Percentiles rank a stretch among this genome's conserved stretches.
Evolutionary conservation across 306 rosid genomes (phyloP).

Genomic region (Trifolium repens): DNA sequence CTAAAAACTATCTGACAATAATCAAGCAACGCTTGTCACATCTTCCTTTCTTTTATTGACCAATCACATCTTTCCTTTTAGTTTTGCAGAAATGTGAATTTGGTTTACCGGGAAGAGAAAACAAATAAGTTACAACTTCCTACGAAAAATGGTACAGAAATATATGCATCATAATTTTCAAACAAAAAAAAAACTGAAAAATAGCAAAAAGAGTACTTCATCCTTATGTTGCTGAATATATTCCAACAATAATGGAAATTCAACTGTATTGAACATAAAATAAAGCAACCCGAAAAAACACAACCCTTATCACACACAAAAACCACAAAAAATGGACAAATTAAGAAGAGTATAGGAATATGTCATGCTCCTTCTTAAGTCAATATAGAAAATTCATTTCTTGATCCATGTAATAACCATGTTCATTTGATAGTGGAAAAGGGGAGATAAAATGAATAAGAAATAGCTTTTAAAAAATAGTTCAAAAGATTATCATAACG

Average conservation of each 20-base stretch:
- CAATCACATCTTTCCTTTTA: background rate
- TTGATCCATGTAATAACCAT: slow-evolving; percentile 19
- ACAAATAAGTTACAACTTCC: background rate
- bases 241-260: slow-evolving; percentile 13
- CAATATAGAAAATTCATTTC: slow-evolving; percentile 12
- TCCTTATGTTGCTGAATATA: slow-evolving; percentile 28
- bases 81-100: slow-evolving; percentile 10
- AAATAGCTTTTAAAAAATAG: slow-evolving; percentile 26
- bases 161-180: slow-evolving; percentile 3
- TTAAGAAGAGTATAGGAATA: slow-evolving; percentile 15
- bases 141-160: slow-evolving; percentile 16
- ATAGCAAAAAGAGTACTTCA: background rate
- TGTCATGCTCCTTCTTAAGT: slow-evolving; percentile 10
- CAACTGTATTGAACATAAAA: slow-evolving; percentile 13
- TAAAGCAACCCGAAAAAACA: background rate
- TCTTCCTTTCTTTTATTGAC: too few relatives aligned
- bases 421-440: slow-evolving; percentile 10
- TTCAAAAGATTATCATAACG: slow-evolving; percentile 53
- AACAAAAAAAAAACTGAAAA: background rate
- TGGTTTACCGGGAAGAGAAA: slow-evolving; percentile 4
- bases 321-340: background rate
- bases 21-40: too few relatives aligned
- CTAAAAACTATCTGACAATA: slow-evolving; percentile 16
- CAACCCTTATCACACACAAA: slow-evolving; percentile 5
- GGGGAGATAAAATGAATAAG: background rate